Evolutionary conservation across 2,329 filamentous ascomycete genomes (phyloP).

Genomic region (Fusarium dimerum): DNA sequence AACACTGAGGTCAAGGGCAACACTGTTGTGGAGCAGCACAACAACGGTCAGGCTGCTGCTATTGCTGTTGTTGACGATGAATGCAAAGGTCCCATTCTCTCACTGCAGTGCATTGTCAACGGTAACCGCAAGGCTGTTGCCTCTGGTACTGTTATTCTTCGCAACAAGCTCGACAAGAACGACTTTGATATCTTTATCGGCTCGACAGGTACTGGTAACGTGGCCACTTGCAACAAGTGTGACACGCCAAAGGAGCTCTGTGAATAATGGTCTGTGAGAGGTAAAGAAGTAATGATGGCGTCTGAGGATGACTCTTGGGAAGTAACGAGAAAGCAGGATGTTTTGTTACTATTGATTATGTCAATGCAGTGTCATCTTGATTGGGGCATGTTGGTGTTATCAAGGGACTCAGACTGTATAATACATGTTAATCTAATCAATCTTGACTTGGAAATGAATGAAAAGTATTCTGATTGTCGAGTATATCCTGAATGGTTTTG

Average conservation of each 20-base stretch:
- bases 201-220: slow-evolving; percentile 22
- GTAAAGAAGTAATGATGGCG: background rate
- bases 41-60: slow-evolving; percentile 14
- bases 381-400: background rate
- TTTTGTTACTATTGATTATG: too few relatives aligned
- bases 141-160: slow-evolving; percentile 27
- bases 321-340: too few relatives aligned
- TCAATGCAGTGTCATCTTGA: background rate
- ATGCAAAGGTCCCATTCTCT: slow-evolving; percentile 1
- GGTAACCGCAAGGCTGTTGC: slow-evolving; percentile 19
- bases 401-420: background rate
- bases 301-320: background rate
- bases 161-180: slow-evolving; percentile 33
- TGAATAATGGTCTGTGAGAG: background rate
- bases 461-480: background rate
- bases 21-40: slow-evolving; percentile 12
- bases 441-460: background rate
- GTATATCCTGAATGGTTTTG: background rate
- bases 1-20: slow-evolving; percentile 32
- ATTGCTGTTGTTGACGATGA: slow-evolving; percentile 28
- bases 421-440: background rate
- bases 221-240: slow-evolving; percentile 29
- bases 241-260: background rate
- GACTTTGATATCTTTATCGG: slow-evolving; percentile 26
- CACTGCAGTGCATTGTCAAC: slow-evolving; percentile 14